A percentile compares a stretch with the other conserved stretches of the same genome.
Conservation (phyloP, 225 moss, liverwort and hornwort species). For the Takakia lepidozioides region DNA sequence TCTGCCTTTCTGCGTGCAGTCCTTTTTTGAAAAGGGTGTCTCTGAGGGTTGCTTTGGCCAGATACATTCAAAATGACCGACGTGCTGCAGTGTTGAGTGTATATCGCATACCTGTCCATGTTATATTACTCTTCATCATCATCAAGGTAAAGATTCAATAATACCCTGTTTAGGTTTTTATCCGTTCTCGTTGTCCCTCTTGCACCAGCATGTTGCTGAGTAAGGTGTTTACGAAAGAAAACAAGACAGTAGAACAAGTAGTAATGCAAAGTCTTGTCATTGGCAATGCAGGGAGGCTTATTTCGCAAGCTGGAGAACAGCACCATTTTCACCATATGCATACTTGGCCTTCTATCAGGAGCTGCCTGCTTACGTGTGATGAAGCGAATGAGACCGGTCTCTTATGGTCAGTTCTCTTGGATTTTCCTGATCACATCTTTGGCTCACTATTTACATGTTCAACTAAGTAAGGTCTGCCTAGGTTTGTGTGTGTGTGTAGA, state of each 20-base stretch:
- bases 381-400: constrained; percentile 16
- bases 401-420: constrained; percentile 17
- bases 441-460: neutral
- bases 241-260: too few species aligned
- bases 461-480: neutral
- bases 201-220: too few species aligned
- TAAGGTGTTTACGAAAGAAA: too few species aligned
- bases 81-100: constrained; percentile 76
- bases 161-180: too few species aligned
- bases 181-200: too few species aligned
- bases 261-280: neutral
- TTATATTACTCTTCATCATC: constrained; percentile 41
- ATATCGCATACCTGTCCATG: constrained; percentile 55
- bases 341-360: constrained; percentile 40
- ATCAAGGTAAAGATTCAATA: constrained; percentile 24
- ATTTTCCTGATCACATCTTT: neutral
- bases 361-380: constrained; percentile 32
- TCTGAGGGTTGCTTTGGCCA: too few species aligned
- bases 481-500: neutral
- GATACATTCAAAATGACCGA: constrained; percentile 70
- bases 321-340: constrained; percentile 41
- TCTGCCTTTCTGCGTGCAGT: too few species aligned
- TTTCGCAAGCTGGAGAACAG: constrained; percentile 41
- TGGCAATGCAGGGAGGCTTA: constrained; percentile 28
- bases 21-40: too few species aligned